Base-by-base conservation (phyloP, 139 green algal genomes). In the Ettlia oleoabundans region DNA sequence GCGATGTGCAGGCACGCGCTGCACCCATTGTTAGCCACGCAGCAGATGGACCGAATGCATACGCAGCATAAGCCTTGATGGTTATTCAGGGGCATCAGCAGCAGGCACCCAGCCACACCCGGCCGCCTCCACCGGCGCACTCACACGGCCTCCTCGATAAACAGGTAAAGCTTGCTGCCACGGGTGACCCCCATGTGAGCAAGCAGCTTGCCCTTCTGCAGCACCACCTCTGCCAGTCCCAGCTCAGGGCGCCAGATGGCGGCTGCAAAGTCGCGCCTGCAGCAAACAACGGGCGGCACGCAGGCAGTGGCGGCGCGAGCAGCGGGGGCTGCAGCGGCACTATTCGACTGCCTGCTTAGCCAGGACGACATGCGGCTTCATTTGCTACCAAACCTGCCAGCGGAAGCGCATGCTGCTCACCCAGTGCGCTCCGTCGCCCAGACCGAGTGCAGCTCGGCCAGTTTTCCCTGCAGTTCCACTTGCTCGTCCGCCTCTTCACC, bases 231-330 rank as follows among this genome's bases (percentile, higher is more conserved):
- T 1, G 85, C 85, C 47, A 71, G 22, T 4, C 53, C 61, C 41
- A 82, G 80, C 43, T 82, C 32, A 3, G 85, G 80, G 21, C 85
- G 62, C 85, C 85, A 89, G 37, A 89, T 86, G 30, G 85, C 85
- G 0, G 80, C 85, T 19, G 85, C 73, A 28, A 89, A 38, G 28
- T 89, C 85, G 9, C 43, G 64, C 30, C 43, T 52, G 41, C 64
- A 52, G 61, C 9, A 9, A n/a, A n/a, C n/a, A n/a, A n/a, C n/a
- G n/a, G n/a, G n/a, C n/a, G n/a, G n/a, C n/a, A n/a, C n/a, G n/a
- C n/a, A n/a, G n/a, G n/a, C n/a, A n/a, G n/a, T n/a, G n/a, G n/a
- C n/a, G 38, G 22, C 15, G 33, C 10, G 3, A 21, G 8, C 10
- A 10, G 6, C 72, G 40, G 6, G n/a, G 38, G 38, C 55, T 47